phyloP scores from a whole-genome alignment of 1,139 yeast species.

The Debaryomycetaceae sp. region DNA sequence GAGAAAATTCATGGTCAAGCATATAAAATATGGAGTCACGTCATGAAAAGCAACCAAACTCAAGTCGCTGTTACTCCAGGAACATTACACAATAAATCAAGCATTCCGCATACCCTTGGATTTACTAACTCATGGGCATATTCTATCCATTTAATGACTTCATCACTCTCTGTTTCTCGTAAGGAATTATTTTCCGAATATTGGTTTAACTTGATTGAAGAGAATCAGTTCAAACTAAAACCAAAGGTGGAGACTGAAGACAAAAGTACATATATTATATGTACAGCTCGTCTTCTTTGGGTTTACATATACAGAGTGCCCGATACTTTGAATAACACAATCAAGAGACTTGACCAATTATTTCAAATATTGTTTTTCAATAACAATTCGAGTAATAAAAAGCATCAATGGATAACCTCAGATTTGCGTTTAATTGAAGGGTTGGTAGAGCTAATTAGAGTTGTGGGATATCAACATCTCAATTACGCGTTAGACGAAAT shows the following conservation, averaged over 20 bases:
- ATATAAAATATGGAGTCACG: slow-evolving; percentile 29
- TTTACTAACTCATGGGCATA: slow-evolving; percentile 61
- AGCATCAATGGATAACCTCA: slow-evolving; percentile 67
- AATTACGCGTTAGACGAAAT: slow-evolving; percentile 79
- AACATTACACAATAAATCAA: background rate
- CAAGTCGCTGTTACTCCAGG: background rate
- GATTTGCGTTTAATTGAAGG: slow-evolving; percentile 63
- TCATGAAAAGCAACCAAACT: slow-evolving; percentile 8
- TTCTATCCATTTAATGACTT: slow-evolving; percentile 66
- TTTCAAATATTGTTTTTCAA: slow-evolving; percentile 55
- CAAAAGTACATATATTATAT: slow-evolving; percentile 58
- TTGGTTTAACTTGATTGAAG: slow-evolving; percentile 73
- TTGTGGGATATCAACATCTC: slow-evolving; percentile 75
- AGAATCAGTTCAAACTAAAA: slow-evolving; percentile 32
- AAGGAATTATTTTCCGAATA: slow-evolving; percentile 68
- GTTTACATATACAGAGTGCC: slow-evolving; percentile 82
- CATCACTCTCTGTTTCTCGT: slow-evolving; percentile 78
- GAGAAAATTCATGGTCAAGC: slow-evolving; percentile 57
- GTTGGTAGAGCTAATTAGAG: slow-evolving; percentile 65
- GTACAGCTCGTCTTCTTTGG: slow-evolving; percentile 79
- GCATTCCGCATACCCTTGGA: background rate
- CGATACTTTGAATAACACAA: slow-evolving; percentile 83
- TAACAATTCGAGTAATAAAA: slow-evolving; percentile 43
- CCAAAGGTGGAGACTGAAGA: slow-evolving; percentile 50
- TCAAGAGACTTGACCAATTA: slow-evolving; percentile 51